phyloP scores from a whole-genome alignment of 2,329 filamentous ascomycete species.

The Ustulina deusta region DNA sequence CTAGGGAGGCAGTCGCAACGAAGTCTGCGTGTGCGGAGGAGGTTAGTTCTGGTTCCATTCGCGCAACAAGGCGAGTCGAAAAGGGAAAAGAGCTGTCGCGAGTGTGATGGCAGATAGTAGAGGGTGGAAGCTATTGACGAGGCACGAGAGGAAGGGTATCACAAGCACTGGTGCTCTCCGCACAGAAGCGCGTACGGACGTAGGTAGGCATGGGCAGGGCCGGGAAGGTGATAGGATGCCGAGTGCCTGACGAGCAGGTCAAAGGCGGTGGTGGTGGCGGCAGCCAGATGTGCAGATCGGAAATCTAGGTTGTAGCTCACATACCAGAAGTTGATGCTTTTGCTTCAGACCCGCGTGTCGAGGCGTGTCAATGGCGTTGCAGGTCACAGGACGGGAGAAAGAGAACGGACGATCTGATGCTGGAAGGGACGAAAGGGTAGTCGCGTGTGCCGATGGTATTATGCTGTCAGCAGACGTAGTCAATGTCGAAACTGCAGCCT shows the following conservation, averaged over 20 bases:
- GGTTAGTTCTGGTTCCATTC: conserved; percentile 44
- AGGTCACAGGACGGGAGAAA: conserved; percentile 41
- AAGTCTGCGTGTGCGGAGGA: conserved; percentile 43
- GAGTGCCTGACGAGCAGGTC: conserved; percentile 16
- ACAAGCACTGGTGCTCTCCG: conserved; percentile 17
- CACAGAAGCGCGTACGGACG: conserved; percentile 20
- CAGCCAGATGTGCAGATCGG: conserved; percentile 16
- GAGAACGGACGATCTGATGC: conserved; percentile 46
- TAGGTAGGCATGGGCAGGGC: background rate
- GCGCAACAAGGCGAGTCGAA: conserved; percentile 18
- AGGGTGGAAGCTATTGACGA: conserved; percentile 16
- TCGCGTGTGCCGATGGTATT: conserved; percentile 37
- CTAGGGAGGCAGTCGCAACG: conserved; percentile 44
- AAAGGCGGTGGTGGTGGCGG: conserved; percentile 2
- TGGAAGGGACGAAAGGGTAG: conserved; percentile 30
- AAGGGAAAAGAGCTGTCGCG: conserved; percentile 23
- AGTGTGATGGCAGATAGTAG: background rate
- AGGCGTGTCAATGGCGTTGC: conserved; percentile 53
- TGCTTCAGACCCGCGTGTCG: conserved; percentile 37
- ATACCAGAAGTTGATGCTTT: conserved; percentile 44
- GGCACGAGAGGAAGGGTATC: conserved; percentile 11
- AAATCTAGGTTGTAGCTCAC: conserved; percentile 42
- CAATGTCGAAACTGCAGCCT: conserved; percentile 37
- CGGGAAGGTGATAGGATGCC: conserved; percentile 23
- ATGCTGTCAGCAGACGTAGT: conserved; percentile 35